Conservation (phyloP, 352 stramenopile genomes). For the Phytophthora niederhauseri region DNA sequence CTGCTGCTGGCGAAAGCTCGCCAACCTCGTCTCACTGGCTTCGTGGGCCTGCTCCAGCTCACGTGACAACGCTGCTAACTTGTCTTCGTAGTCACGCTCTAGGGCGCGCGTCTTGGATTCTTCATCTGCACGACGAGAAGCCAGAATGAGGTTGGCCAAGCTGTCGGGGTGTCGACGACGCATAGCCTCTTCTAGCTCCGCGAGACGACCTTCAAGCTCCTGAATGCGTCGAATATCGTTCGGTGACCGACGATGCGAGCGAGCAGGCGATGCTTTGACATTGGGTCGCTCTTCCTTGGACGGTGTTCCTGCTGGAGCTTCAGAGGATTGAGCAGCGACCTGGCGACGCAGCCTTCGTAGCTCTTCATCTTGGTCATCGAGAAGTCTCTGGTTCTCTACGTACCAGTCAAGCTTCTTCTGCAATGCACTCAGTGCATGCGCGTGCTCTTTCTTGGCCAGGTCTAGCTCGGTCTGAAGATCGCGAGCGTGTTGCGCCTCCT, state of each 20-base stretch:
- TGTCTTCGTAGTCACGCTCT: constrained; percentile 39
- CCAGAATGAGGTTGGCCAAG: constrained; percentile 78
- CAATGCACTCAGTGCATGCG: constrained; percentile 50
- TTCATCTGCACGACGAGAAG: constrained; percentile 68
- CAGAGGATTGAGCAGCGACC: constrained; percentile 11
- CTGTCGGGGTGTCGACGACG: constrained; percentile 77
- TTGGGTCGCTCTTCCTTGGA: constrained; percentile 24
- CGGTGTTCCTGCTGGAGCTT: constrained; percentile 13
- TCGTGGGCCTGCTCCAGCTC: constrained; percentile 62
- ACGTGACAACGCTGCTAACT: constrained; percentile 46
- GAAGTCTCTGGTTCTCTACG: constrained; percentile 77
- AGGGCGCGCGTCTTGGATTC: constrained; percentile 56
- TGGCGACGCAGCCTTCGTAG: constrained; percentile 41
- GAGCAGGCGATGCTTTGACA: constrained; percentile 20
- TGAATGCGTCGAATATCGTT: constrained; percentile 78
- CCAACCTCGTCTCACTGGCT: constrained; percentile 60
- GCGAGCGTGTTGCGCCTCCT: constrained; percentile 55
- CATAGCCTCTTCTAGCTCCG: constrained; percentile 82
- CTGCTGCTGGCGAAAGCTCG: constrained; percentile 80
- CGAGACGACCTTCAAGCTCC: constrained; percentile 66
- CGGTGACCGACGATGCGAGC: constrained; percentile 36
- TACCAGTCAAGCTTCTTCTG: constrained; percentile 90
- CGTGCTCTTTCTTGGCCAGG: constrained; percentile 53
- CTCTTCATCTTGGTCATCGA: constrained; percentile 80
- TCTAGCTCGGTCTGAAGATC: constrained; percentile 52